Percentiles rank a stretch among this genome's conserved stretches.
Evolutionary conservation across 495 filamentous ascomycete species (phyloP).

Genomic region (Parathielavia hyrcaniae): DNA sequence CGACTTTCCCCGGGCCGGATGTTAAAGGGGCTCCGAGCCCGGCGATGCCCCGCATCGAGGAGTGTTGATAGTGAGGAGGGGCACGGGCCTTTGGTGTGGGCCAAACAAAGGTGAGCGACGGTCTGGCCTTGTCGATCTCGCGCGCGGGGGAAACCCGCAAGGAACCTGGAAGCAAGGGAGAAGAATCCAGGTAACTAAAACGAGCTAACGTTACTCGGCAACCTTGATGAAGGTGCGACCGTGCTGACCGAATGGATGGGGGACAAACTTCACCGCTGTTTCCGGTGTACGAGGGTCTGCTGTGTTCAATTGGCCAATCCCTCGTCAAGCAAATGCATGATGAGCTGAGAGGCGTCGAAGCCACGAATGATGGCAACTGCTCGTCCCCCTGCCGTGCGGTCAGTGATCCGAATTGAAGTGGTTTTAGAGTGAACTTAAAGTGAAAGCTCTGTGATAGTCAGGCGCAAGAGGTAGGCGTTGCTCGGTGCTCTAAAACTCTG

Average conservation of each 20-base stretch:
- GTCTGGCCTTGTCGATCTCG: slow-evolving; percentile 5
- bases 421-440: too few relatives aligned
- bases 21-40: background rate
- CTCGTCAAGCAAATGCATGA: background rate
- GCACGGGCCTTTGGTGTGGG: slow-evolving; percentile 4
- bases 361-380: background rate
- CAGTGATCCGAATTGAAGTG: background rate
- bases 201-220: too few relatives aligned
- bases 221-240: background rate
- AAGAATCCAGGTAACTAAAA: too few relatives aligned
- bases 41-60: background rate
- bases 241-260: background rate
- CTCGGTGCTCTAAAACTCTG: too few relatives aligned
- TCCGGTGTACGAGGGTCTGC: background rate
- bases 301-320: slow-evolving; percentile 1
- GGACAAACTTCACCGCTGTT: slow-evolving; percentile 13
- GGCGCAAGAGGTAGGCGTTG: too few relatives aligned
- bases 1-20: background rate
- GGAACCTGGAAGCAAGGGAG: slow-evolving; percentile 1
- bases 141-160: background rate
- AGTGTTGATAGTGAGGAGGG: background rate
- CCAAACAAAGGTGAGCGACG: background rate
- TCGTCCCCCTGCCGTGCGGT: background rate
- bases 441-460: too few relatives aligned
- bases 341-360: background rate